A percentile compares a stretch with the other conserved stretches of the same genome.
Evolutionary conservation across 176 grass and related monocot species (phyloP).

Genomic region (Phragmites australis): DNA sequence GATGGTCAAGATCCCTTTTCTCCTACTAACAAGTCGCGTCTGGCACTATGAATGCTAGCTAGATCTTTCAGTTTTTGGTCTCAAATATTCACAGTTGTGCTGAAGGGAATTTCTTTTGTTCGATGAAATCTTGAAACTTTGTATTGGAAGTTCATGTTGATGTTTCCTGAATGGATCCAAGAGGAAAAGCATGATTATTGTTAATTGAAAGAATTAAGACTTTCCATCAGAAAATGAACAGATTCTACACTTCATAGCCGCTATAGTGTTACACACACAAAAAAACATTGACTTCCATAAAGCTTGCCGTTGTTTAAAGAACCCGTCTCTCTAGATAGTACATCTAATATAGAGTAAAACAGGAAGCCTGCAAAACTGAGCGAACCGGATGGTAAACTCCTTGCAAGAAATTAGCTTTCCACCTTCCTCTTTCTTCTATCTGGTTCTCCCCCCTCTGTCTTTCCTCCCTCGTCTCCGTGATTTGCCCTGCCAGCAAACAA

Average conservation of each 20-base stretch:
- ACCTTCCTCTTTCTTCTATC: conserved; percentile 58
- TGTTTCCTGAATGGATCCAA: neutral
- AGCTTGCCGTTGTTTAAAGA: neutral
- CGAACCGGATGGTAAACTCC: conserved; percentile 1
- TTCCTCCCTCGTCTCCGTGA: conserved; percentile 44
- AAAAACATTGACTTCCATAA: neutral
- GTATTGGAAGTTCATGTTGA: neutral
- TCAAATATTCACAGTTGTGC: neutral
- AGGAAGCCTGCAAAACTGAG: conserved; percentile 19
- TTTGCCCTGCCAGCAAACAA: conserved; percentile 58
- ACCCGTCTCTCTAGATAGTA: neutral
- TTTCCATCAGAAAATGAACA: neutral
- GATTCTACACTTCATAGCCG: neutral
- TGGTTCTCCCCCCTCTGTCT: conserved; percentile 40
- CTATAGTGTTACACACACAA: neutral
- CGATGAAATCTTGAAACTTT: neutral
- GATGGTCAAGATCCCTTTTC: neutral
- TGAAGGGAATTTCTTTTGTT: neutral
- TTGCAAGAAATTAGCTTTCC: conserved; percentile 25
- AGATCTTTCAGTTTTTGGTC: neutral
- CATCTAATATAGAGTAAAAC: neutral
- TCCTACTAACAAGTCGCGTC: too few species aligned
- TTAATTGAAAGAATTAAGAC: neutral
- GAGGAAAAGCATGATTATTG: neutral
- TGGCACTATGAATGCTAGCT: too few species aligned